These are phyloP conservation scores for Canavalia ensiformis DNA, from an alignment of 306 rosid genomes.

Conservation along the genomic window DNA sequence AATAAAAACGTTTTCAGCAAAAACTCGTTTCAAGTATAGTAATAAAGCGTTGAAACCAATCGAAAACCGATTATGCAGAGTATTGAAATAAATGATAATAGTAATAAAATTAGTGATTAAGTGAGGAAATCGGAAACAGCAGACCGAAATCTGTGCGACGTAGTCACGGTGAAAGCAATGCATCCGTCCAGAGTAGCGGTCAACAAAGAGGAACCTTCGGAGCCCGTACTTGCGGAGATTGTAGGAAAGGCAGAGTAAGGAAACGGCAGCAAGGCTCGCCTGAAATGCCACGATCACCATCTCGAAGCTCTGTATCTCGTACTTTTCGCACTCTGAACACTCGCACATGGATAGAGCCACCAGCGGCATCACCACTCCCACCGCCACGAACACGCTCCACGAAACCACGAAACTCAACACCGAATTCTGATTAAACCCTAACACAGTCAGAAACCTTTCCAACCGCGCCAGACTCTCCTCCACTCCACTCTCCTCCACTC, in stretches of 20 bases:
- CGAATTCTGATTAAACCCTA: slow-evolving; percentile 68
- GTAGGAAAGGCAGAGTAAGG: slow-evolving; percentile 73
- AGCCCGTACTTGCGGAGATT: slow-evolving; percentile 74
- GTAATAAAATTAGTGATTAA: neutral
- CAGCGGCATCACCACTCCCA: slow-evolving; percentile 66
- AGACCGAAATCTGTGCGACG: slow-evolving; percentile 64
- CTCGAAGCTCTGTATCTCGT: slow-evolving; percentile 68
- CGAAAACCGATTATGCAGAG: neutral
- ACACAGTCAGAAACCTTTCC: slow-evolving; percentile 57
- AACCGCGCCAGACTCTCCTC: slow-evolving; percentile 57
- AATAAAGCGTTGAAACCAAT: neutral
- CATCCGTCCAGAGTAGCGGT: slow-evolving; percentile 61
- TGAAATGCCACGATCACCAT: slow-evolving; percentile 71
- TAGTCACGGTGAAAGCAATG: slow-evolving; percentile 64
- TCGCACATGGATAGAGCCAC: slow-evolving; percentile 53
- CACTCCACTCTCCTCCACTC: slow-evolving; percentile 48
- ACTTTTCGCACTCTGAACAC: slow-evolving; percentile 57
- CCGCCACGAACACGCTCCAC: slow-evolving; percentile 60
- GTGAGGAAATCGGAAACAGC: neutral
- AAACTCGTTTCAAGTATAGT: neutral
- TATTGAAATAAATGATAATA: neutral
- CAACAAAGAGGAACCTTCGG: slow-evolving; percentile 77
- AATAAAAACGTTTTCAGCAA: neutral
- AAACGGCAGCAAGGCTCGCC: slow-evolving; percentile 78
- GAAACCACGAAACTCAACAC: slow-evolving; percentile 41